Evolutionary conservation across 768 basidiomycete species (phyloP).

Genomic region (Xerocomellus chrysenteron): DNA sequence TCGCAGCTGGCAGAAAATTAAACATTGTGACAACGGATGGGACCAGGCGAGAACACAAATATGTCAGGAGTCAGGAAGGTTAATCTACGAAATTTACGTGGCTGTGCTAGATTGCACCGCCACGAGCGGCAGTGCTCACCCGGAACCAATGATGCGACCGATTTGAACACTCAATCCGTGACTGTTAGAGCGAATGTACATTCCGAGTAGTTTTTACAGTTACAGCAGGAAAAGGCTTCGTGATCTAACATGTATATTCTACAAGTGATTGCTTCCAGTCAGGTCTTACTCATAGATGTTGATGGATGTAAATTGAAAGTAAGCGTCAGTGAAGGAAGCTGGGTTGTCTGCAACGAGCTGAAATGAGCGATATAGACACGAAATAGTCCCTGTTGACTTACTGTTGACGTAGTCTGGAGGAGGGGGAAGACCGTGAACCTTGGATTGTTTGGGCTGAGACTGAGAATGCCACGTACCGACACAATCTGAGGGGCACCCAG

Average conservation of each 20-base stretch:
- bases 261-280: background rate
- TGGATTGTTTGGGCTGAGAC: background rate
- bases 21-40: no score
- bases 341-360: constrained; percentile 32
- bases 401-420: constrained; percentile 28
- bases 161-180: background rate
- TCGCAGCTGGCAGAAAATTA: no score
- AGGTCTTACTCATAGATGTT: constrained; percentile 34
- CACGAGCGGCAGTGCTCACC: no score
- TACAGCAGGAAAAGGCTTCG: background rate
- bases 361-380: background rate
- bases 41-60: no score
- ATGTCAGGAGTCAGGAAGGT: no score
- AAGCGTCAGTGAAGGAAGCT: constrained; percentile 40
- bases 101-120: no score
- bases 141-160: no score
- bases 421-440: background rate
- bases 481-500: constrained; percentile 33
- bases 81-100: no score
- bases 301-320: constrained; percentile 41
- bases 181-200: background rate
- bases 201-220: background rate
- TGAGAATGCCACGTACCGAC: constrained; percentile 17
- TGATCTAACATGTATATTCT: background rate
- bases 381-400: constrained; percentile 1